Evolutionary conservation across 768 basidiomycete species (phyloP), one percentile per base, ranked within the genome.

Genomic region (Amanita molliuscula): DNA sequence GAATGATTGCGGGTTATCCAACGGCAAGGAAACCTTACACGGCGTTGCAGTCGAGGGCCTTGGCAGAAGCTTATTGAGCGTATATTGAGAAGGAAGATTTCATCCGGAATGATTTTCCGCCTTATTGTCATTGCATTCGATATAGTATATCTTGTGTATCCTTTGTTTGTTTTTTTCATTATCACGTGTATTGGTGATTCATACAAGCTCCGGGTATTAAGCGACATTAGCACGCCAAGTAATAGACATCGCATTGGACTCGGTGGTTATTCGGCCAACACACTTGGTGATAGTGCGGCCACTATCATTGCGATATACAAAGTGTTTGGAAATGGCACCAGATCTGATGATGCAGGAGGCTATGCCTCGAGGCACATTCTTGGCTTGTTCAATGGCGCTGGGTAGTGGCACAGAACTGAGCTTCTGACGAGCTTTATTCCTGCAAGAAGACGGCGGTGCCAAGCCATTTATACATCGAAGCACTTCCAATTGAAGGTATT

Each of bases 31-130:
- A 62, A 71, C 76, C 50, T 62, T 84, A 48, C 60, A 75, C n/a
- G 73, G 74, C 26, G 60, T 82, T 52, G 81, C 79, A 31, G 78
- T 76, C 57, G 82, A 82, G 53, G 81, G 79, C 9, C 65, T 77
- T n/a, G 78, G 80, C 3, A 60, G 69, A 52, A 84, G 81, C 54
- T 60, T 65, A 47, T 66, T 82, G 48, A 67, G 64, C 50, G 48
- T 41, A 7, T 42, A 28, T 42, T 48, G 37, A 48, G 18, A 16
- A 6, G 16, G 25, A n/a, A 21, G 4, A 6, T 16, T 43, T 25
- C 9, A 11, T 40, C 20, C 38, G 38, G 18, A 18, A 38, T 9
- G 10, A 8, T 37, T 10, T 18, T 20, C 16, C 18, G 18, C 21
- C 16, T 4, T n/a, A 10, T 36, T 16, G 6, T 15, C 5, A 7